phyloP scores from a whole-genome alignment of 345 rosid species.

The Salix arbutifolia region DNA sequence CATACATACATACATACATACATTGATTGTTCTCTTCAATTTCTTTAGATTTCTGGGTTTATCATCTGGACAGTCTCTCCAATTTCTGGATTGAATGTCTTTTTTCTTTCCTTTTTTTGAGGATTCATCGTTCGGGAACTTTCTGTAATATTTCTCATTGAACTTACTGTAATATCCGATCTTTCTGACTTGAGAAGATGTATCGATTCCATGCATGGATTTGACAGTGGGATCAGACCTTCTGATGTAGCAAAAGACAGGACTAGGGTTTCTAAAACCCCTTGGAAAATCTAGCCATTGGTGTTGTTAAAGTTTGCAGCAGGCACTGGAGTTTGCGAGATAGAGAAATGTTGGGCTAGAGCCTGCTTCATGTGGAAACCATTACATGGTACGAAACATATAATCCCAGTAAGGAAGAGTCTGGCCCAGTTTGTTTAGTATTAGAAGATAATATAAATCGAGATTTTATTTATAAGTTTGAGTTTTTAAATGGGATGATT shows the following conservation, averaged over 20 bases:
- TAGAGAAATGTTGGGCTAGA: too few relatives aligned
- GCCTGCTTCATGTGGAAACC: too few relatives aligned
- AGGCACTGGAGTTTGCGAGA: too few relatives aligned
- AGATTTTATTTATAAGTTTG: too few relatives aligned
- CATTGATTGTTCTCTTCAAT: neutral
- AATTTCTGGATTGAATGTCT: neutral
- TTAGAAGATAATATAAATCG: too few relatives aligned
- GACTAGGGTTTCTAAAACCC: too few relatives aligned
- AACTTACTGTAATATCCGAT: neutral
- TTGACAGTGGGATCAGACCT: conserved; percentile 36
- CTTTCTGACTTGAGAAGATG: conserved; percentile 19
- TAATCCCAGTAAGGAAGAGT: too few relatives aligned
- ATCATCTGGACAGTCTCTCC: conserved; percentile 14
- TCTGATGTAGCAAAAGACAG: neutral
- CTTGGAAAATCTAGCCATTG: conserved; percentile 1
- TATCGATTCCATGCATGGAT: conserved; percentile 31
- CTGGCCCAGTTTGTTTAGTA: too few relatives aligned
- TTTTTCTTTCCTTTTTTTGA: neutral
- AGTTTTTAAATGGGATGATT: too few relatives aligned
- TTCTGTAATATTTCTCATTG: neutral
- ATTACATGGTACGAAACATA: too few relatives aligned
- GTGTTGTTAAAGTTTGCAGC: too few relatives aligned
- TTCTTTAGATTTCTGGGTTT: conserved; percentile 26
- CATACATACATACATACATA: too few relatives aligned
- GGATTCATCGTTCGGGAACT: neutral